Evolutionary conservation across 495 filamentous ascomycete genomes (phyloP).

Genomic region (Hyaloscypha hepaticicola): DNA sequence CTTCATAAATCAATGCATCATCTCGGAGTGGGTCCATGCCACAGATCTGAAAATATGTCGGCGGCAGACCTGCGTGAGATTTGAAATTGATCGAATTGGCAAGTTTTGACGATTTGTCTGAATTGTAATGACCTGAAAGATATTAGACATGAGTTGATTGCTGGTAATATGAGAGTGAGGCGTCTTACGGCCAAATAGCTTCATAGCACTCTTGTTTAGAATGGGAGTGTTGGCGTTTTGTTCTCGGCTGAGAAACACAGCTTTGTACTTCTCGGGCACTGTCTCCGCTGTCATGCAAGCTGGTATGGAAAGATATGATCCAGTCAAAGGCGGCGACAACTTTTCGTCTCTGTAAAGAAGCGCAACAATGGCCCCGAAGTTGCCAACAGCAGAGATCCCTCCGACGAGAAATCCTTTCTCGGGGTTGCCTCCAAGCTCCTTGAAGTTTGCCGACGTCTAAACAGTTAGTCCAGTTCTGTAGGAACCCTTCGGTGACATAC

Average conservation of each 20-base stretch:
- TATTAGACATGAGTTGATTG: background rate
- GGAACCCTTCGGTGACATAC: slow-evolving; percentile 25
- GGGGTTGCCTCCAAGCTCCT: slow-evolving; percentile 38
- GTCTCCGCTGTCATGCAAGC: slow-evolving; percentile 34
- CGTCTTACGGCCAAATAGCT: slow-evolving; percentile 20
- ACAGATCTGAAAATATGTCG: slow-evolving; percentile 40
- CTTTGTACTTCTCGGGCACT: slow-evolving; percentile 30
- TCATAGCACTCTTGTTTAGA: slow-evolving; percentile 12
- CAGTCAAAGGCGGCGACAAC: slow-evolving; percentile 45
- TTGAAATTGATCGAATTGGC: slow-evolving; percentile 22
- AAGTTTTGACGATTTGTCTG: slow-evolving; percentile 19
- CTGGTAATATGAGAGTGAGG: background rate
- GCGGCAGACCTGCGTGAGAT: slow-evolving; percentile 32
- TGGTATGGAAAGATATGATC: slow-evolving; percentile 43
- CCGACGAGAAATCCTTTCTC: slow-evolving; percentile 49
- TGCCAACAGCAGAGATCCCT: slow-evolving; percentile 49
- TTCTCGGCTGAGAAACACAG: slow-evolving; percentile 37
- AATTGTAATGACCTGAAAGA: slow-evolving; percentile 26
- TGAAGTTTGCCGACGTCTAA: slow-evolving; percentile 38
- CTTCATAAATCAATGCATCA: slow-evolving; percentile 43
- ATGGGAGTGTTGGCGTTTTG: slow-evolving; percentile 39
- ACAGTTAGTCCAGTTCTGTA: background rate
- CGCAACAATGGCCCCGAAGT: slow-evolving; percentile 42
- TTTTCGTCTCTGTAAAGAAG: slow-evolving; percentile 44
- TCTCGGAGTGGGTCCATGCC: slow-evolving; percentile 43